A percentile compares a stretch with the other conserved stretches of the same genome.
phyloP scores from a whole-genome alignment of 208 protist genomes.

The Leptomonas pyrrhocoris region DNA sequence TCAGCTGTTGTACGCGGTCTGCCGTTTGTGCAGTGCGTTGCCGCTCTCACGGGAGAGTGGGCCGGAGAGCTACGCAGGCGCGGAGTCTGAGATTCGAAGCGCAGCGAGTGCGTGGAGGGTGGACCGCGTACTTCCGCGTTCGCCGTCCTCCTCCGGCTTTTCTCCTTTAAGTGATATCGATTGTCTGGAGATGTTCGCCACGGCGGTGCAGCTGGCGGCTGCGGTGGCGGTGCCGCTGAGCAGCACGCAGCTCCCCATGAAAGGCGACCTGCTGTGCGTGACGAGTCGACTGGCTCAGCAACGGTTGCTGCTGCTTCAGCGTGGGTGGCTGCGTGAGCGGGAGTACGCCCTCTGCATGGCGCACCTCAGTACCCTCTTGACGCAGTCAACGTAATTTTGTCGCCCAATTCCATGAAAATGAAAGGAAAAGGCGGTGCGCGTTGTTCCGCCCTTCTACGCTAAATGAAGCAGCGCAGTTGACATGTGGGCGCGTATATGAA shows the following conservation, averaged over 20 bases:
- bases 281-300: slow-evolving; percentile 36
- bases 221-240: slow-evolving; percentile 37
- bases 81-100: background rate
- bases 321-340: slow-evolving; percentile 19
- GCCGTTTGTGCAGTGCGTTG: slow-evolving; percentile 33
- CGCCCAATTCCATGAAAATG: too few species aligned
- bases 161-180: background rate
- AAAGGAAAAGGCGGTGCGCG: background rate
- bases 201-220: slow-evolving; percentile 27
- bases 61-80: background rate
- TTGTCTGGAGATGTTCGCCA: slow-evolving; percentile 5
- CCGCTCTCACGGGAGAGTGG: slow-evolving; percentile 8
- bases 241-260: slow-evolving; percentile 48
- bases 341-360: slow-evolving; percentile 36
- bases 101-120: background rate
- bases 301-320: slow-evolving; percentile 13
- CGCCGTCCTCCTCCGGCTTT: background rate
- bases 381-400: slow-evolving; percentile 31
- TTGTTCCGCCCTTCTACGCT: too few species aligned
- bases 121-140: background rate
- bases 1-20: slow-evolving; percentile 42
- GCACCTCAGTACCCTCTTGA: slow-evolving; percentile 35
- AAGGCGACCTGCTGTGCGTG: slow-evolving; percentile 51
- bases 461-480: too few species aligned
- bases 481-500: too few species aligned